These are phyloP conservation scores for Xylaria palmicola DNA, from an alignment of 495 filamentous ascomycete species.

Conservation along the genomic window DNA sequence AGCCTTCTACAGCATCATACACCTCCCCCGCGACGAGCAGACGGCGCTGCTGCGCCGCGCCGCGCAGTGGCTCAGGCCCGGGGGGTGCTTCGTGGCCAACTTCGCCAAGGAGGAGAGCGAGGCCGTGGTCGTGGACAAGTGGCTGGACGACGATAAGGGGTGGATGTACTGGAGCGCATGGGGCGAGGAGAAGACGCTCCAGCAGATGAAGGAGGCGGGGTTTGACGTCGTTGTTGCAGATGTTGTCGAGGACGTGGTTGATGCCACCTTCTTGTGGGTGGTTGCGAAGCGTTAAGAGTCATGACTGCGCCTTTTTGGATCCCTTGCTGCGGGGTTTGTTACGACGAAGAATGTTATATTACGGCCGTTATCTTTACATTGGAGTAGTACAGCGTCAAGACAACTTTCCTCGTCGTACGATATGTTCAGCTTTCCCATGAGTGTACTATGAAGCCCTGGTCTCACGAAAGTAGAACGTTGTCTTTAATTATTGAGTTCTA, in stretches of 20 bases:
- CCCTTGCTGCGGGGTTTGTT: too few relatives aligned
- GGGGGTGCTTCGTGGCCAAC: slow-evolving; percentile 34
- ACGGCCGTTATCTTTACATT: too few relatives aligned
- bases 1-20: slow-evolving; percentile 35
- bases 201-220: slow-evolving; percentile 22
- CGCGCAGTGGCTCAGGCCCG: slow-evolving; percentile 31
- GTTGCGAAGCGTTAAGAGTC: slow-evolving; percentile 22
- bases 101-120: slow-evolving; percentile 25
- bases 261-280: slow-evolving; percentile 33
- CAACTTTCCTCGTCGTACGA: too few relatives aligned
- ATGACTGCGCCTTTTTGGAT: too few relatives aligned
- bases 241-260: slow-evolving; percentile 23
- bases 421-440: too few relatives aligned
- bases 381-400: too few relatives aligned
- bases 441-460: too few relatives aligned
- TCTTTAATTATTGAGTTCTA: too few relatives aligned
- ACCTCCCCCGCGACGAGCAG: slow-evolving; percentile 40
- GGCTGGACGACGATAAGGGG: slow-evolving; percentile 31
- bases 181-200: slow-evolving; percentile 29
- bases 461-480: too few relatives aligned
- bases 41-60: slow-evolving; percentile 28
- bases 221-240: slow-evolving; percentile 28
- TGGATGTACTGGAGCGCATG: slow-evolving; percentile 42
- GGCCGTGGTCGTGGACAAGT: slow-evolving; percentile 20
- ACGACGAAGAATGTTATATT: too few relatives aligned